These are phyloP conservation scores for Vitellaria paradoxa DNA, from an alignment of 179 eudicot genomes.

Conservation along the genomic window DNA sequence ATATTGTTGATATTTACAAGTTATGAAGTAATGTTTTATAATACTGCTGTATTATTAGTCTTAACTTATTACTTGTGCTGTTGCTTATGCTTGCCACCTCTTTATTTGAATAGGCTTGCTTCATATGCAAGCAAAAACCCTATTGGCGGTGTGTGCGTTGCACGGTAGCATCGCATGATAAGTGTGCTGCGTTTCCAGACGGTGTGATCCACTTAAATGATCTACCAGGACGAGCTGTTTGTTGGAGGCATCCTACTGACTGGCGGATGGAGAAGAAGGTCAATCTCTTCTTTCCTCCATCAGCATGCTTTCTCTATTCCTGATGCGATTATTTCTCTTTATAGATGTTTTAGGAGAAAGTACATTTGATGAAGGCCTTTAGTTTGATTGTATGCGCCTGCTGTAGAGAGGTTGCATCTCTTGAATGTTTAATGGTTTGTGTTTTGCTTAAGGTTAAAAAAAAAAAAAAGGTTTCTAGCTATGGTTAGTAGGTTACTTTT, in stretches of 20 bases:
- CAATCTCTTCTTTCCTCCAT: constrained; percentile 62
- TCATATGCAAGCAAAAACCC: constrained; percentile 60
- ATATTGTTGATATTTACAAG: not conserved
- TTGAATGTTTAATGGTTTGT: not conserved
- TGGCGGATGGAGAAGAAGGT: constrained; percentile 73
- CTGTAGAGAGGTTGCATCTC: not conserved
- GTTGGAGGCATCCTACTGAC: constrained; percentile 86
- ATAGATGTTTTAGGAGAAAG: not conserved
- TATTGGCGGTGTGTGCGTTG: constrained; percentile 85
- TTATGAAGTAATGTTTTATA: not conserved
- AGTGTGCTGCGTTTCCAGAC: constrained; percentile 87
- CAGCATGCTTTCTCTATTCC: constrained; percentile 16
- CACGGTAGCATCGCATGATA: constrained; percentile 71
- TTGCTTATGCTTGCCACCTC: constrained; percentile 8
- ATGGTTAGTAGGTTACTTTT: too few relatives aligned
- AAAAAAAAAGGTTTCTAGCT: not conserved
- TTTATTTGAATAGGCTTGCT: constrained; percentile 63
- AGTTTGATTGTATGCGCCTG: not conserved
- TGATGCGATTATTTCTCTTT: not conserved
- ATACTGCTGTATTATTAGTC: not conserved
- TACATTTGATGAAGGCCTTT: not conserved
- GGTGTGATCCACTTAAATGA: constrained; percentile 46
- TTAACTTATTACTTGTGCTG: not conserved
- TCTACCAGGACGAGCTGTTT: constrained; percentile 67
- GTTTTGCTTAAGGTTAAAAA: too few relatives aligned